phyloP scores from a whole-genome alignment of 23 red algal species.

The Rhodosorus marinus region DNA sequence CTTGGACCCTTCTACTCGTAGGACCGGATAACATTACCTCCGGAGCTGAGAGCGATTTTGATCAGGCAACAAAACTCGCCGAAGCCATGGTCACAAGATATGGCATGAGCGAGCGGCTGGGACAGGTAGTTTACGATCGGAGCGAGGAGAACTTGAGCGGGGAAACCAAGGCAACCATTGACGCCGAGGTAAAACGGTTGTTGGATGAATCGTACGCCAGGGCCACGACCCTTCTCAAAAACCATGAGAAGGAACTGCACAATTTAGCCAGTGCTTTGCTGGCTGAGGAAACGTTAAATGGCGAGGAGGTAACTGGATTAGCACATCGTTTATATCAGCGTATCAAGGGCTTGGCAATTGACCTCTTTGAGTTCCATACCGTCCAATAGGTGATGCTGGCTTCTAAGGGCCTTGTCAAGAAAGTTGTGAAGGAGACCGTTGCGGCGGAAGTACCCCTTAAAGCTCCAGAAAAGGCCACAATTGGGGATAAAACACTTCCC shows the following conservation, averaged over 20 bases:
- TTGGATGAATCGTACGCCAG: slow-evolving; percentile 55
- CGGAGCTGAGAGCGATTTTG: slow-evolving; percentile 73
- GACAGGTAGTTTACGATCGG: slow-evolving; percentile 63
- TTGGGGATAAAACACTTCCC: too few relatives aligned
- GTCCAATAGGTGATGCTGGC: too few relatives aligned
- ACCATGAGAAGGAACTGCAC: slow-evolving; percentile 63
- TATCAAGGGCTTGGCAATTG: too few relatives aligned
- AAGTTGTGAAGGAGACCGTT: too few relatives aligned
- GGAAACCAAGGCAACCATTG: slow-evolving; percentile 53
- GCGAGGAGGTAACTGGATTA: too few relatives aligned
- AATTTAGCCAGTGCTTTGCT: slow-evolving; percentile 57
- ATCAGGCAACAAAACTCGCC: slow-evolving; percentile 76
- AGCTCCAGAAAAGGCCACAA: too few relatives aligned
- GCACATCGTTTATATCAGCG: too few relatives aligned
- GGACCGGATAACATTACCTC: slow-evolving; percentile 75
- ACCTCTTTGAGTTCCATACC: too few relatives aligned
- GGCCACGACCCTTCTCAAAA: slow-evolving; percentile 39
- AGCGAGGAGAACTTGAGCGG: slow-evolving; percentile 35
- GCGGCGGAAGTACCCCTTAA: too few relatives aligned
- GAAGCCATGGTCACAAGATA: slow-evolving; percentile 97
- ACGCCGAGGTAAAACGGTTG: slow-evolving; percentile 51
- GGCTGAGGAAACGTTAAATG: slow-evolving; percentile 63
- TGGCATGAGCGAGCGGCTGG: slow-evolving; percentile 78
- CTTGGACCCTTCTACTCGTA: too few relatives aligned
- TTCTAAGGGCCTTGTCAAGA: too few relatives aligned